Base-by-base conservation (phyloP, 169 alveolate genomes). In the Babesia caballi region DNA sequence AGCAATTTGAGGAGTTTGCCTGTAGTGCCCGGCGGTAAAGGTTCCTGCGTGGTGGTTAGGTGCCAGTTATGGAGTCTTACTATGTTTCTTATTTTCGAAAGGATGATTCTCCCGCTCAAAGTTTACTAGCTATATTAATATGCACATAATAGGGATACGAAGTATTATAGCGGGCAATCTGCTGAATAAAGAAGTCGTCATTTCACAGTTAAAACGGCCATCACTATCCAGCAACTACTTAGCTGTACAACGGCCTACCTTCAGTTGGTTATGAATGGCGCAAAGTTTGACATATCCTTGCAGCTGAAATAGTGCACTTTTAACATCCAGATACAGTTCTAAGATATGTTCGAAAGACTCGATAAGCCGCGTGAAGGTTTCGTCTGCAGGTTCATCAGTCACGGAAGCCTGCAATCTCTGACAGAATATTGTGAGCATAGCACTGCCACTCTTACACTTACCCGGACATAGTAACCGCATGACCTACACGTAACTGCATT, bases 11-110 rank as follows among this genome's bases (percentile, higher is more conserved):
- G 19, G 6, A 68, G 44, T 42, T 54, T 40, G 28, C 40, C 38
- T 21, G 40, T 78, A 28, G 87, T 78, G 4, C 87, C 87, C 32
- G 41, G 56, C 8, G 87, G 87, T 38, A 78, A 46, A 19, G 73
- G 81, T 50, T 78, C 87, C 87, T 76, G 47, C 42, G 21, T 15
- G 23, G 27, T 25, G n/a, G n/a, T 44, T 7, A n/a, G n/a, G n/a
- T n/a, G n/a, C n/a, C n/a, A n/a, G n/a, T n/a, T n/a, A n/a, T n/a
- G n/a, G n/a, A n/a, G n/a, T n/a, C n/a, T n/a, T n/a, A n/a, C n/a
- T n/a, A n/a, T n/a, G n/a, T n/a, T n/a, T n/a, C n/a, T n/a, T n/a
- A n/a, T n/a, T n/a, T n/a, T n/a, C n/a, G n/a, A n/a, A n/a, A n/a
- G n/a, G n/a, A n/a, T n/a, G n/a, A n/a, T n/a, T n/a, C n/a, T n/a